phyloP scores from a whole-genome alignment of 805 yeast genomes.

The Lipomyces oligophaga region DNA sequence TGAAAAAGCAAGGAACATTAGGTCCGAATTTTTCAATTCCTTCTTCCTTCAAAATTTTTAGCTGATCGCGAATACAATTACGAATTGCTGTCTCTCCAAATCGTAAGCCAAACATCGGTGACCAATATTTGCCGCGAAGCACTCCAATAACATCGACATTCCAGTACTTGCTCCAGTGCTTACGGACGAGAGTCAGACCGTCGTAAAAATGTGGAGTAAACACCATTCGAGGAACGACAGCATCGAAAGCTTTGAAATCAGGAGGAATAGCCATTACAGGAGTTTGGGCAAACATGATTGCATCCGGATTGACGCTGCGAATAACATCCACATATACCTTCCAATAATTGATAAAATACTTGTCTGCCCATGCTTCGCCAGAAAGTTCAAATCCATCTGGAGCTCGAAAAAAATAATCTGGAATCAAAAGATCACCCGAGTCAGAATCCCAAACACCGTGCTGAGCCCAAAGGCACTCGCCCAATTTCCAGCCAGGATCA shows the following conservation, averaged over 20 bases:
- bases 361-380: constrained; percentile 57
- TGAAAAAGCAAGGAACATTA: constrained; percentile 67
- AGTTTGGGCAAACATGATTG: constrained; percentile 67
- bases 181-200: constrained; percentile 88
- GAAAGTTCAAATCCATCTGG: constrained; percentile 43
- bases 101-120: constrained; percentile 65
- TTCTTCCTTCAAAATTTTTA: constrained; percentile 63
- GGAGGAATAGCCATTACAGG: constrained; percentile 83
- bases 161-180: constrained; percentile 76
- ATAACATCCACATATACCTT: constrained; percentile 47
- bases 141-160: constrained; percentile 90
- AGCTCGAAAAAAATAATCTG: constrained; percentile 50
- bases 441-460: constrained; percentile 69
- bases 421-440: constrained; percentile 41
- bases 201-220: constrained; percentile 91
- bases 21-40: constrained; percentile 58
- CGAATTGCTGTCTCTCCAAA: constrained; percentile 73
- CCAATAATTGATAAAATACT: constrained; percentile 63
- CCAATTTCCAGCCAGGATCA: constrained; percentile 59
- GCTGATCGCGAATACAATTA: constrained; percentile 64
- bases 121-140: constrained; percentile 68
- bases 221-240: constrained; percentile 62
- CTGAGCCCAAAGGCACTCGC: constrained; percentile 75
- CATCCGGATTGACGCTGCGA: constrained; percentile 43
- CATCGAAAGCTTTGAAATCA: constrained; percentile 46